Conservation (phyloP, 2,329 filamentous ascomycete species). For the Beauveria medogensis region DNA sequence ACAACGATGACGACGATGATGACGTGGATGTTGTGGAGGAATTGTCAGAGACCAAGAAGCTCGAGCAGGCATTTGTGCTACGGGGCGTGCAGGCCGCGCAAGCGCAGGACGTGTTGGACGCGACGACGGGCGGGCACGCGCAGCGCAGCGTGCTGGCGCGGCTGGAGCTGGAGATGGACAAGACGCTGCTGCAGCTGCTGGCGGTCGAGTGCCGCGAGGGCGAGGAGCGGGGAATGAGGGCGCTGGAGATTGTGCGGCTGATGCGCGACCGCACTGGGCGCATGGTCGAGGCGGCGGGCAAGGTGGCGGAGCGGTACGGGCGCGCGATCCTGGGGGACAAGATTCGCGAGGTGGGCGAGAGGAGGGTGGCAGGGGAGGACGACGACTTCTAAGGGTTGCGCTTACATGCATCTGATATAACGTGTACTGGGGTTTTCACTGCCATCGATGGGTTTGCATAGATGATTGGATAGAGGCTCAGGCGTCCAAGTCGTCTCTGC, state of each 20-base stretch:
- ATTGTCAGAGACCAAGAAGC: slow-evolving; percentile 45
- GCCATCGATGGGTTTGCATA: background rate
- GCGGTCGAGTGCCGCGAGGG: slow-evolving; percentile 85
- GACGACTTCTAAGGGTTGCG: slow-evolving; percentile 24
- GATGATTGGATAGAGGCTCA: background rate
- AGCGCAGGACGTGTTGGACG: slow-evolving; percentile 63
- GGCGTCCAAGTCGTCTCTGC: background rate
- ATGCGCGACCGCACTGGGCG: slow-evolving; percentile 78
- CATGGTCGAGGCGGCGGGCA: slow-evolving; percentile 86
- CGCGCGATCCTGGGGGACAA: slow-evolving; percentile 76
- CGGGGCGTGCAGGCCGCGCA: slow-evolving; percentile 65
- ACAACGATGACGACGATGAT: slow-evolving; percentile 27
- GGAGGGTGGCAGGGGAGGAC: slow-evolving; percentile 53
- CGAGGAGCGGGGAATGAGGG: slow-evolving; percentile 90
- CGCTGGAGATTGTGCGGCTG: slow-evolving; percentile 79
- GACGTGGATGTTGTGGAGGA: slow-evolving; percentile 24
- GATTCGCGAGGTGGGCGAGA: slow-evolving; percentile 78
- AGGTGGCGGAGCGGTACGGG: slow-evolving; percentile 81
- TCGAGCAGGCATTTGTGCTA: slow-evolving; percentile 79
- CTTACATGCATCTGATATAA: background rate
- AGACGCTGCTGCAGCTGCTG: slow-evolving; percentile 79
- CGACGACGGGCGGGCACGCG: slow-evolving; percentile 47
- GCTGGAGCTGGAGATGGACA: slow-evolving; percentile 80
- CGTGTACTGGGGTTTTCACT: background rate
- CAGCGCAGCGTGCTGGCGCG: slow-evolving; percentile 61